phyloP scores from a whole-genome alignment of 2,329 filamentous ascomycete species.

The Aspergillus brasiliensis region DNA sequence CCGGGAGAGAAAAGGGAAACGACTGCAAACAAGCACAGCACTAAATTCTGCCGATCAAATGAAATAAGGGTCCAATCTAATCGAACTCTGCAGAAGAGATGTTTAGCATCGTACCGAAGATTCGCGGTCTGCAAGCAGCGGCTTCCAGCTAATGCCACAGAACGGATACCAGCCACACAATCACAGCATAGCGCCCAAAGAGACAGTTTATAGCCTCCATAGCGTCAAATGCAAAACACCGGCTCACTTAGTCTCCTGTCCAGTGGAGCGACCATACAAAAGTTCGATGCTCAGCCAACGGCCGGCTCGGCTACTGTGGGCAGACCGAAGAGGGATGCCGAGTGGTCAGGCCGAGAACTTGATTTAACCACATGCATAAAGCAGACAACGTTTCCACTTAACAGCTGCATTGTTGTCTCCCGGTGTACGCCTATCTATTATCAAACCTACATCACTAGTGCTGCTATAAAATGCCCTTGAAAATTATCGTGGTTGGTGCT shows the following conservation, averaged over 20 bases:
- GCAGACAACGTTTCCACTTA: not conserved
- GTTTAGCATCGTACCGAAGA: too few relatives aligned
- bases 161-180: too few relatives aligned
- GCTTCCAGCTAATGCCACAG: too few relatives aligned
- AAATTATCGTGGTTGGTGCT: constrained; percentile 13
- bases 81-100: too few relatives aligned
- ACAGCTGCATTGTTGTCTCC: not conserved
- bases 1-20: too few relatives aligned
- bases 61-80: too few relatives aligned
- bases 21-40: too few relatives aligned
- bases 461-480: constrained; percentile 4
- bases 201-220: too few relatives aligned
- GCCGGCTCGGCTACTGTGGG: not conserved
- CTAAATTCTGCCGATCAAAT: too few relatives aligned
- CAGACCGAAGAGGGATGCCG: not conserved
- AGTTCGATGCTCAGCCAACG: not conserved
- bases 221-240: not conserved
- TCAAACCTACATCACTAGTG: not conserved
- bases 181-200: too few relatives aligned
- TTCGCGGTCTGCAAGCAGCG: too few relatives aligned
- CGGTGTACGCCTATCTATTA: not conserved
- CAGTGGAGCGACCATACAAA: not conserved
- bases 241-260: not conserved
- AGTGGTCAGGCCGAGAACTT: not conserved
- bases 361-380: not conserved